Base-by-base conservation (phyloP, 495 filamentous ascomycete species). In the Penicillium odoratum region DNA sequence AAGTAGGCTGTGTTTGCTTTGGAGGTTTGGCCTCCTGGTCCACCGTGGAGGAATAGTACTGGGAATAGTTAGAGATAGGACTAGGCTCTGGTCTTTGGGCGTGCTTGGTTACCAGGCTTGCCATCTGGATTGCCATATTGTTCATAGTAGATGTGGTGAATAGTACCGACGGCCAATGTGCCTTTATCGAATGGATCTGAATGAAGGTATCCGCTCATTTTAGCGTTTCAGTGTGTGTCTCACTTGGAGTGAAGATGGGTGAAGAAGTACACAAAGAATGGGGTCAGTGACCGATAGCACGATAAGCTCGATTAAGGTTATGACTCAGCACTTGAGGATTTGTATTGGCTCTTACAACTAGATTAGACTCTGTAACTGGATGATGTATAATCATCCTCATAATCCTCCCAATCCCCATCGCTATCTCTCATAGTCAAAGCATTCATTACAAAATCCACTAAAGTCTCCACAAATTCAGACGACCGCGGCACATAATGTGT, bases 31-130 rank as follows among this genome's bases (percentile, higher is more conserved):
- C 67, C 76, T 36, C 76, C 77, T 3, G 77, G 78, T 0, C 77
- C 77, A 4, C 78, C 78, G 53, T 81, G 77, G 16, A 78, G 69
- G 57, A 70, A 79, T 1, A 79, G 58, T 33, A 77, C 71, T 67
- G 15, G 40, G 5, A 1, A 21, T 21, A 21, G 21, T 21, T 21
- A 21, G 21, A 21, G 21, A 21, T 21, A 21, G 21, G 21, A 21
- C 21, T 21, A 21, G 21, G 21, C 21, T 21, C 21, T 2, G 9
- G 9, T 38, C 13, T 26, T 25, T n/a, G 26, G 48, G 26, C 10
- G 25, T 13, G 9, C 11, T 29, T 28, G 8, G 10, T 62, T 55
- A 61, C 71, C 61, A 28, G 63, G 60, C 46, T 69, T 73, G 29
- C 70, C 72, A 28, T 67, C 63, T 30, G 48, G 48, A 16, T 66